These are phyloP conservation scores for Talaromyces thailandensis DNA, from an alignment of 495 filamentous ascomycete species.

Conservation along the genomic window DNA sequence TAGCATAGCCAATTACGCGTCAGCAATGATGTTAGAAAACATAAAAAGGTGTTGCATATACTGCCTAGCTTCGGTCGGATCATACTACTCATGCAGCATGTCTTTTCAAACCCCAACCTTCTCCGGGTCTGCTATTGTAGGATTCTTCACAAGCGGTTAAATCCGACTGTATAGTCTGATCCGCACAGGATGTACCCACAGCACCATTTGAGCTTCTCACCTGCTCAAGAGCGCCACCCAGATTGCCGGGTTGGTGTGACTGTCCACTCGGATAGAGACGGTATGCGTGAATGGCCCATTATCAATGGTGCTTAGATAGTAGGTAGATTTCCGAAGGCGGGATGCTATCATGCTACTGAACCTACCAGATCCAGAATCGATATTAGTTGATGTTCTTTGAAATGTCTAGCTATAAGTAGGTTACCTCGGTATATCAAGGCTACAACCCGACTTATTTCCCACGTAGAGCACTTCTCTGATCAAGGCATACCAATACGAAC, in stretches of 20 bases:
- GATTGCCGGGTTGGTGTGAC: background rate
- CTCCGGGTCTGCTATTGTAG: background rate
- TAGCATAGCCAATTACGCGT: background rate
- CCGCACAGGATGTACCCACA: background rate
- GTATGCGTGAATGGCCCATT: too few species aligned
- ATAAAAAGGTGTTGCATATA: background rate
- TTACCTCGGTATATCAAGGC: too few species aligned
- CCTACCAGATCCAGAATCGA: too few species aligned
- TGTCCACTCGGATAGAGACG: too few species aligned
- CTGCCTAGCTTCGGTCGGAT: background rate
- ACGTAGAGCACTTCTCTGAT: too few species aligned
- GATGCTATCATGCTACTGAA: too few species aligned
- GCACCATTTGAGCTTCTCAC: background rate
- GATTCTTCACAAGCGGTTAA: background rate
- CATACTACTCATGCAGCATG: background rate
- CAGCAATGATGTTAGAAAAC: background rate
- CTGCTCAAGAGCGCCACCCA: background rate
- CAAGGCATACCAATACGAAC: too few species aligned
- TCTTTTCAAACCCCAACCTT: background rate
- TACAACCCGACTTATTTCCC: too few species aligned
- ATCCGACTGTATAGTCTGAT: background rate
- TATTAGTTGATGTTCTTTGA: too few species aligned
- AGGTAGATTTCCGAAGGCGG: too few species aligned
- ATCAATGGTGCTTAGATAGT: too few species aligned
- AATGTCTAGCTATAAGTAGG: too few species aligned